A percentile compares a stretch with the other conserved stretches of the same genome.
Conservation (phyloP, 31 red algal species). For the Pterothamnion heteromorphum region DNA sequence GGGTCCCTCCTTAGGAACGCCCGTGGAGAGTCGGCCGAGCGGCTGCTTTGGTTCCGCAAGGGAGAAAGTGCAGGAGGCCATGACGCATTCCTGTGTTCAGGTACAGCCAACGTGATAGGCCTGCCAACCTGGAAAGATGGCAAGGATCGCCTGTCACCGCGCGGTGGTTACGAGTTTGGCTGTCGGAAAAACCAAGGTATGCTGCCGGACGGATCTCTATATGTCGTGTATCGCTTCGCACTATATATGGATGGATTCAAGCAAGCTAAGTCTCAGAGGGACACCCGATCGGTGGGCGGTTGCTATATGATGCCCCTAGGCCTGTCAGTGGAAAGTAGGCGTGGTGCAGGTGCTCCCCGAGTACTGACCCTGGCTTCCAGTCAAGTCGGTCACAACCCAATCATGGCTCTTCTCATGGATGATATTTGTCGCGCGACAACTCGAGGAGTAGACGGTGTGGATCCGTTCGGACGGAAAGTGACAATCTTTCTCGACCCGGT, state of each 20-base stretch:
- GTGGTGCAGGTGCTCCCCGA: neutral
- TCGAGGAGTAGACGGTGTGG: neutral
- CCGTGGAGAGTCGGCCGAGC: too few species aligned
- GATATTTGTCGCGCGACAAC: neutral
- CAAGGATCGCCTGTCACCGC: neutral
- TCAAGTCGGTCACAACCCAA: neutral
- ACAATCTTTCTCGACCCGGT: neutral
- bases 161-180: neutral
- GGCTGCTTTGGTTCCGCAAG: neutral
- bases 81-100: neutral
- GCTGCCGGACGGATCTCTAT: neutral
- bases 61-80: neutral
- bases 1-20: too few species aligned
- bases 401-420: neutral
- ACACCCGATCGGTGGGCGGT: neutral
- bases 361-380: neutral
- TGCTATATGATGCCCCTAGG: neutral
- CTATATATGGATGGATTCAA: too few species aligned
- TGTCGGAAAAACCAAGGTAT: neutral
- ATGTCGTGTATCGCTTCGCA: neutral
- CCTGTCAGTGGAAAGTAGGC: neutral
- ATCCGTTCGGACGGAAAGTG: neutral
- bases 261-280: neutral
- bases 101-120: neutral
- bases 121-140: neutral